Base-by-base conservation (phyloP, 2,329 filamentous ascomycete genomes). In the Raffaelea deltoideospora region DNA sequence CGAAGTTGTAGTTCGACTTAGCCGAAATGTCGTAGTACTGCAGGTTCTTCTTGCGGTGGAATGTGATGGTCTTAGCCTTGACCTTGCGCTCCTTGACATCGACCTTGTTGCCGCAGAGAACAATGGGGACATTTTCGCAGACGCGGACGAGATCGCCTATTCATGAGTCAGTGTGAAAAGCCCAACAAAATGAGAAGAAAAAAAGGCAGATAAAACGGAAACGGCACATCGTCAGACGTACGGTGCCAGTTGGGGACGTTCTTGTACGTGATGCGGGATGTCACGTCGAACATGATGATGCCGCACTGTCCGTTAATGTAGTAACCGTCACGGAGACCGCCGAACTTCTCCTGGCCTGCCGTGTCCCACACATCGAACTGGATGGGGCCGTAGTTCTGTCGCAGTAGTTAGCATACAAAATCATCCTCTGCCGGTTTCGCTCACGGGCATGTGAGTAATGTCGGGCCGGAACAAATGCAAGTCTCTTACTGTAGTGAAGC, bases 241-340 rank as follows among this genome's bases (percentile, higher is more conserved):
- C 90, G 90, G 68, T 98, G 90, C 90, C 90, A 98, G 82, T 96
- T 96, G 69, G 90, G 90, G 47, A 98, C 90, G 72, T 98, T 98
- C 82, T 98, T 98, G 81, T 98, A 98, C 63, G 90, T 98, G 63
- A 98, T 96, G 59, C 90, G 84, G 51, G 88, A 95, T 47, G 90
- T 96, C 50, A 98, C 88, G 65, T 98, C 88, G 65, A 98, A 98
- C 88, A 98, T 98, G 79, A 98, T 96, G 72, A 98, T 95, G 69
- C 90, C 88, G 65, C 88, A 96, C 69, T 96, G 88, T 57, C 88
- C 88, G 71, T 95, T 95, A 76, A 98, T 98, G 74, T 98, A 98
- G 79, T 98, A 98, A 52, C 88, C 88, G 66, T 98, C 88, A 70
- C 88, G 84, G 56, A 98, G 85, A 74, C 88, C 88, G 65, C 88